phyloP scores from a whole-genome alignment of 495 filamentous ascomycete genomes.

The Aspergillus carlsbadensis region DNA sequence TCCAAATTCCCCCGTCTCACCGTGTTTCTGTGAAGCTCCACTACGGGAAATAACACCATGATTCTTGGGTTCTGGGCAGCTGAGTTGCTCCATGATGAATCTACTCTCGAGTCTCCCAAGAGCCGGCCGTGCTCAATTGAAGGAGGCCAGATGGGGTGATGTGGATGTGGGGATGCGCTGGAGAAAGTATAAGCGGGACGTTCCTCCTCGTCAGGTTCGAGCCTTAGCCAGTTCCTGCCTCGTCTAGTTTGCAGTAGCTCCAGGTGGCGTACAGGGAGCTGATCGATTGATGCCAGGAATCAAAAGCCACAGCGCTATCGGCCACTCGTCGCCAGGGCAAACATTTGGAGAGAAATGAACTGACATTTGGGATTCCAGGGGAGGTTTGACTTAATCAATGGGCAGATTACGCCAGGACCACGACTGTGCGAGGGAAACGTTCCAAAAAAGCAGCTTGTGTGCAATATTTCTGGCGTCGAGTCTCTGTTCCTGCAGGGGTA shows the following conservation, averaged over 20 bases:
- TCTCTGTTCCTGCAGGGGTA: not conserved
- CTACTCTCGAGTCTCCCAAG: not conserved
- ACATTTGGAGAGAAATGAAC: not conserved
- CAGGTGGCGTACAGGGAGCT: not conserved
- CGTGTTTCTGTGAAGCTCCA: slow-evolving; percentile 3
- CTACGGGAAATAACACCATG: not conserved
- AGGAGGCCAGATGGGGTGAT: not conserved
- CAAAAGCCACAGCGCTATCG: not conserved
- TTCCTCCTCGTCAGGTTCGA: slow-evolving; percentile 1
- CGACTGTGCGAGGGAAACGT: not conserved
- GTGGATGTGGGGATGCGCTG: not conserved
- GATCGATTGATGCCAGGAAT: not conserved
- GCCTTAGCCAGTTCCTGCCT: not conserved
- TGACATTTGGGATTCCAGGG: not conserved
- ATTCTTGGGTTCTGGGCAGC: not conserved
- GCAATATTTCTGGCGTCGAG: not conserved
- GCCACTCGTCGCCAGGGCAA: not conserved
- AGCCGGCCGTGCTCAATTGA: not conserved
- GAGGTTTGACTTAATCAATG: slow-evolving; percentile 4
- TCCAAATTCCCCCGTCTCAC: slow-evolving; percentile 9
- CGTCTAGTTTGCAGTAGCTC: slow-evolving; percentile 7
- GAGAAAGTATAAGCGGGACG: slow-evolving; percentile 6
- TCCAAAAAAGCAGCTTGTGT: not conserved
- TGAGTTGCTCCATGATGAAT: slow-evolving; percentile 2
- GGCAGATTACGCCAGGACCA: not conserved